Percentiles rank a stretch among this genome's conserved stretches.
Conservation (phyloP, 495 filamentous ascomycete species). For the Penicillium cataractarum region DNA sequence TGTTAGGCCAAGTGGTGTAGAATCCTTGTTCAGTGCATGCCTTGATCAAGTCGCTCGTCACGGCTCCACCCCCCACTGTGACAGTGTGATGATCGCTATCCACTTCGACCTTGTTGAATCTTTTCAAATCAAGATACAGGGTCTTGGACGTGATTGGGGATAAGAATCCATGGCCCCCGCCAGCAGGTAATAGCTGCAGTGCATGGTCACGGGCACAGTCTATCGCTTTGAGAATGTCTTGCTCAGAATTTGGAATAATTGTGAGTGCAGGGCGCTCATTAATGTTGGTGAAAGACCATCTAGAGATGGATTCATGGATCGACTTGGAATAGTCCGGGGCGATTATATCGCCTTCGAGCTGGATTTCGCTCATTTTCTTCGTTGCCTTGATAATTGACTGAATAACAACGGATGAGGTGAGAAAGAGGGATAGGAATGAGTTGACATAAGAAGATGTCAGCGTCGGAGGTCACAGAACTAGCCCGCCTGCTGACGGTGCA, state of each 20-base stretch:
- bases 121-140: not conserved
- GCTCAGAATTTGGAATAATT: not conserved
- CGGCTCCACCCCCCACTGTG: not conserved
- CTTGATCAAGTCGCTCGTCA: not conserved
- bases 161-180: not conserved
- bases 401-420: not conserved
- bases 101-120: not conserved
- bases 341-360: not conserved
- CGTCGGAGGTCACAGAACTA: no score
- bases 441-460: not conserved
- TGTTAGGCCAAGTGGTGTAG: not conserved
- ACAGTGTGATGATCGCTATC: not conserved
- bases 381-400: not conserved
- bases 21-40: not conserved
- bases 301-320: not conserved
- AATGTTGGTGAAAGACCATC: not conserved
- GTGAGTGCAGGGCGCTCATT: not conserved
- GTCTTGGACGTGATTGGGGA: not conserved
- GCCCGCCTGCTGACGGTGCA: no score
- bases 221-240: not conserved
- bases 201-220: not conserved
- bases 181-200: not conserved
- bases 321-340: not conserved
- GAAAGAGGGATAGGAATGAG: no score
- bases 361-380: not conserved